Evolutionary conservation across 192 early-diverging fungal genomes (phyloP).

Genomic region (Lobulomyces angularis): DNA sequence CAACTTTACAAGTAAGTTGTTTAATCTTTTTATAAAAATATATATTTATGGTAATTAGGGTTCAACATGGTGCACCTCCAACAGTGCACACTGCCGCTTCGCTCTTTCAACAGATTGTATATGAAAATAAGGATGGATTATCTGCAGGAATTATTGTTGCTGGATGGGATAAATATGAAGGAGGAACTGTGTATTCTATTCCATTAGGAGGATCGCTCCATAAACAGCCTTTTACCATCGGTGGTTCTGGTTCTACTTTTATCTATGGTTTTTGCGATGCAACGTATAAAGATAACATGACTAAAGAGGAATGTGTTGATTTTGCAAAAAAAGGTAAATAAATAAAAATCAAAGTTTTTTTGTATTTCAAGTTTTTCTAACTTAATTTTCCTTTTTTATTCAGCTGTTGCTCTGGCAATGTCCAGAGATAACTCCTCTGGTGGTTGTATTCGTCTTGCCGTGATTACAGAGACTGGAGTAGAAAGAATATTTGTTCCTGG

Average conservation of each 20-base stretch:
- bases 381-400: background rate
- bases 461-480: constrained; percentile 83
- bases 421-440: constrained; percentile 93
- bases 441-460: constrained; percentile 84
- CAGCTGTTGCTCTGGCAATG: constrained; percentile 86
- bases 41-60: constrained; percentile 25
- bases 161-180: constrained; percentile 89
- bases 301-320: constrained; percentile 67
- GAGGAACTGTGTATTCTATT: constrained; percentile 77
- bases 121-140: constrained; percentile 81
- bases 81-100: constrained; percentile 75
- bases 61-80: constrained; percentile 72
- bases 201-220: constrained; percentile 89
- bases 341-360: too few species aligned
- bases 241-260: constrained; percentile 88
- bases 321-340: constrained; percentile 88
- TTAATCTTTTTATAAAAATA: background rate
- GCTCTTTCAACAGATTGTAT: constrained; percentile 88
- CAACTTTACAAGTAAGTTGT: constrained; percentile 75
- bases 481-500: constrained; percentile 81
- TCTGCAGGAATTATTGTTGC: constrained; percentile 92
- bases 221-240: constrained; percentile 82
- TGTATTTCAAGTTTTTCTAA: too few species aligned
- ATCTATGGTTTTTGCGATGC: constrained; percentile 99
- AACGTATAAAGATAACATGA: constrained; percentile 67